phyloP scores from a whole-genome alignment of 352 stramenopile genomes.

The Hyaloperonospora arabidopsidis region DNA sequence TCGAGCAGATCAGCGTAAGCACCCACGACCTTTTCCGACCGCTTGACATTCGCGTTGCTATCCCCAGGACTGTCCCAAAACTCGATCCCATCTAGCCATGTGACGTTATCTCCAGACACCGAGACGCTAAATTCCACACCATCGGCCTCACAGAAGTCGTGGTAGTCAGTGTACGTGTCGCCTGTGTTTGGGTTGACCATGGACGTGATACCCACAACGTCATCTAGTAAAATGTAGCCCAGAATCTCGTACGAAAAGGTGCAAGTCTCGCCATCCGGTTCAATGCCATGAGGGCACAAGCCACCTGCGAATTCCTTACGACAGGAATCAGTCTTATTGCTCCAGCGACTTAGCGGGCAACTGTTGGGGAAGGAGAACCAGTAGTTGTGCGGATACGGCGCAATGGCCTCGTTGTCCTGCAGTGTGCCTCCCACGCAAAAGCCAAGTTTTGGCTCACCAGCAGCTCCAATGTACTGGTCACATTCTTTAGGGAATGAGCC shows the following conservation, averaged over 20 bases:
- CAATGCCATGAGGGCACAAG: slow-evolving; percentile 33
- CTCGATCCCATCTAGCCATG: slow-evolving; percentile 34
- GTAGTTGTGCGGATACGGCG: slow-evolving; percentile 71
- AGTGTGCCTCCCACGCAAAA: slow-evolving; percentile 42
- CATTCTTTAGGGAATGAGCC: slow-evolving; percentile 35
- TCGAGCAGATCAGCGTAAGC: slow-evolving; percentile 40
- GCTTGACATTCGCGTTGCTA: slow-evolving; percentile 36
- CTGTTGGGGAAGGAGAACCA: slow-evolving; percentile 82
- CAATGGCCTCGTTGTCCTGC: slow-evolving; percentile 38
- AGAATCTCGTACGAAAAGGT: slow-evolving; percentile 58
- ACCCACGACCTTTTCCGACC: slow-evolving; percentile 38
- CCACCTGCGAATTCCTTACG: slow-evolving; percentile 33
- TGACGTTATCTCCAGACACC: slow-evolving; percentile 7
- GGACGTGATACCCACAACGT: slow-evolving; percentile 64
- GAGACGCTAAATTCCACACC: slow-evolving; percentile 40
- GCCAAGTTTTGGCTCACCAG: slow-evolving; percentile 38
- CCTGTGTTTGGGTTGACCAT: slow-evolving; percentile 47
- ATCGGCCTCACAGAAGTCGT: slow-evolving; percentile 54
- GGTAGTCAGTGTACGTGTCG: slow-evolving; percentile 40
- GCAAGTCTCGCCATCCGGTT: slow-evolving; percentile 50
- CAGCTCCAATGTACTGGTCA: slow-evolving; percentile 46
- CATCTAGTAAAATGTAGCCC: slow-evolving; percentile 52
- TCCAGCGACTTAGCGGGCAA: slow-evolving; percentile 40
- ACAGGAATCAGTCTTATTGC: slow-evolving; percentile 36
- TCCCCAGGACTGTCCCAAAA: slow-evolving; percentile 58